These are phyloP conservation scores for Aureobasidium vineae DNA, from an alignment of 2,329 filamentous ascomycete genomes.

Conservation along the genomic window DNA sequence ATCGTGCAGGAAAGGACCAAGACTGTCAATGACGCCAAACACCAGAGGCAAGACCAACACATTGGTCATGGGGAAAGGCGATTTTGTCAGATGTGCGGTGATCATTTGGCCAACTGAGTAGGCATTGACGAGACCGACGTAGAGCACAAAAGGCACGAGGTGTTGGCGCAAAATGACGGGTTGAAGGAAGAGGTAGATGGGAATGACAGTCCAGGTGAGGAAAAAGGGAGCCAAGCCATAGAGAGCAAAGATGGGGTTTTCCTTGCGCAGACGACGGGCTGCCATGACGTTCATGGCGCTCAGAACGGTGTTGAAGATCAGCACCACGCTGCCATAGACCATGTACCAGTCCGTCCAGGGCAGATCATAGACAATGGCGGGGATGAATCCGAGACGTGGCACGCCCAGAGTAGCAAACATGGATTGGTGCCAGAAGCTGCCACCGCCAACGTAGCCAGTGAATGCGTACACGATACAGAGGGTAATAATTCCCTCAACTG, in stretches of 20 bases:
- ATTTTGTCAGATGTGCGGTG: conserved; percentile 84
- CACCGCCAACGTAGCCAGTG: conserved; percentile 82
- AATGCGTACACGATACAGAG: conserved; percentile 77
- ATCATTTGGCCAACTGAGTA: conserved; percentile 97
- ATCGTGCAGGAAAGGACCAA: conserved; percentile 65
- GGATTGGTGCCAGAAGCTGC: conserved; percentile 87
- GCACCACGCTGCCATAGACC: conserved; percentile 75
- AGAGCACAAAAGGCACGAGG: conserved; percentile 84
- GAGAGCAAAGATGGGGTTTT: conserved; percentile 70
- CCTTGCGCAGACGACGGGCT: conserved; percentile 70
- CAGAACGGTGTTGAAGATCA: conserved; percentile 80
- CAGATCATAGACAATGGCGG: conserved; percentile 69
- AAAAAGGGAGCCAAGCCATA: conserved; percentile 81
- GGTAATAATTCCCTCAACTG: conserved; percentile 89
- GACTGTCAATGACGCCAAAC: conserved; percentile 74
- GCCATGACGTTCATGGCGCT: conserved; percentile 80
- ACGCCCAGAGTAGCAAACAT: conserved; percentile 71
- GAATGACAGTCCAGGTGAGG: conserved; percentile 71
- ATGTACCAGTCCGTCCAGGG: conserved; percentile 93
- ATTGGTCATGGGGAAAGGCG: conserved; percentile 87
- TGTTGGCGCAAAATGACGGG: conserved; percentile 79
- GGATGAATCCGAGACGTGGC: conserved; percentile 62
- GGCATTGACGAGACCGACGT: conserved; percentile 85
- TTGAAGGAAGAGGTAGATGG: conserved; percentile 78
- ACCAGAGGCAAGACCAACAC: conserved; percentile 75